Conservation (phyloP, 148 eudicot species). For the Chenopodium formosanum region DNA sequence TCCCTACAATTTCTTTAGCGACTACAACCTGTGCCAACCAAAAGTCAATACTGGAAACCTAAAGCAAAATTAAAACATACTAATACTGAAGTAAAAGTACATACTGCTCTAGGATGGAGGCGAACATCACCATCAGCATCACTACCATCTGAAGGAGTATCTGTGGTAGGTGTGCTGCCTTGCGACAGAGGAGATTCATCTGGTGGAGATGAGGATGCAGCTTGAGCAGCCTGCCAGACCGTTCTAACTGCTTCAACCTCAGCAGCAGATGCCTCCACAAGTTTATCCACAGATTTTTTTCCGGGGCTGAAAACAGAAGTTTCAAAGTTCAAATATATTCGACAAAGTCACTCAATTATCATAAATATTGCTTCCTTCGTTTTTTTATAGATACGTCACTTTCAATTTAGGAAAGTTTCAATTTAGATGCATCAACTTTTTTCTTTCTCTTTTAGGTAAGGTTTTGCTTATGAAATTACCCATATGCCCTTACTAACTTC, state of each 20-base stretch:
- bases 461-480: no score
- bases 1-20: conserved; percentile 88
- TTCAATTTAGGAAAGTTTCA: no score
- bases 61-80: conserved; percentile 4
- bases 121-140: conserved; percentile 74
- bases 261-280: conserved; percentile 82
- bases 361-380: neutral
- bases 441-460: no score
- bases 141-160: conserved; percentile 60
- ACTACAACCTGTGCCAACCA: conserved; percentile 71
- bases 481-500: no score
- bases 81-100: conserved; percentile 24
- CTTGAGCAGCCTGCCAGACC: conserved; percentile 95
- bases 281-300: conserved; percentile 65
- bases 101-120: conserved; percentile 97
- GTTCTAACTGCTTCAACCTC: conserved; percentile 90
- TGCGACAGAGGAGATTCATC: conserved; percentile 62
- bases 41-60: conserved; percentile 11
- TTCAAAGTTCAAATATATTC: conserved; percentile 3
- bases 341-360: conserved; percentile 3
- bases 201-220: conserved; percentile 55
- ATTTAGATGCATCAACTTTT: no score
- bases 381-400: no score
- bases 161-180: conserved; percentile 58
- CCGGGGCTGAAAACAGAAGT: conserved; percentile 44